Base-by-base conservation (phyloP, 2,329 filamentous ascomycete genomes). In the Claviceps sp. region DNA sequence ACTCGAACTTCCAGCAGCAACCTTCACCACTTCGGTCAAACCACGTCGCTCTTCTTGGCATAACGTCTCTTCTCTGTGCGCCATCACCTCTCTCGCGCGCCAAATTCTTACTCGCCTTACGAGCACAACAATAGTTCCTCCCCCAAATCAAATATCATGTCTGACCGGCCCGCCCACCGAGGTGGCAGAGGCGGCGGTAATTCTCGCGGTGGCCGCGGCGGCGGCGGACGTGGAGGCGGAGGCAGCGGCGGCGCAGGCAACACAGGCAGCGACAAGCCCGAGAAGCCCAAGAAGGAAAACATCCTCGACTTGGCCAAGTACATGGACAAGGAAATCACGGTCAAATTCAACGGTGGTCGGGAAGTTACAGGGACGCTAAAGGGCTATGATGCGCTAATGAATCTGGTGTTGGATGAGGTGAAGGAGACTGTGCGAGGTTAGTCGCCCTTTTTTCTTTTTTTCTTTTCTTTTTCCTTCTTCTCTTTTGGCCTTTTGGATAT, bases 311-410 rank as follows among this genome's bases (percentile, higher is more conserved):
- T 98, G 62, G 82, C 77, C 65, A 95, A 95, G 73, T 98, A 97
- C 70, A 89, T 95, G 85, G 89, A 98, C 69, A 95, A 96, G 79
- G 79, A 85, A 64, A 88, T 98, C 59, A 86, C 79, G 9, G 90
- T 98, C 66, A 97, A 97, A 71, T 97, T 98, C 69, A 96, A 88
- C 64, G 93, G 93, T 43, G 93, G 93, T 1, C 75, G 91, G 54
- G 89, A 96, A 75, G 91, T 95, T 52, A 84, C 82, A 49, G 93
- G 93, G 50, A 88, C 82, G 1, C 75, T 98, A 43, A 97, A 97
- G 69, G 93, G 93, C 56, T 97, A 90, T 67, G 93, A 98, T 66
- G 90, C 93, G 61, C 77, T 98, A 54, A 97, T 97, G 90, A 98
- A 98, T 67, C 76, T 98, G 55, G 93, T 98, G 26, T 75, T 98